Evolutionary conservation across 1,284 basidiomycete genomes (phyloP).

Genomic region (Tilletiaria anomala): DNA sequence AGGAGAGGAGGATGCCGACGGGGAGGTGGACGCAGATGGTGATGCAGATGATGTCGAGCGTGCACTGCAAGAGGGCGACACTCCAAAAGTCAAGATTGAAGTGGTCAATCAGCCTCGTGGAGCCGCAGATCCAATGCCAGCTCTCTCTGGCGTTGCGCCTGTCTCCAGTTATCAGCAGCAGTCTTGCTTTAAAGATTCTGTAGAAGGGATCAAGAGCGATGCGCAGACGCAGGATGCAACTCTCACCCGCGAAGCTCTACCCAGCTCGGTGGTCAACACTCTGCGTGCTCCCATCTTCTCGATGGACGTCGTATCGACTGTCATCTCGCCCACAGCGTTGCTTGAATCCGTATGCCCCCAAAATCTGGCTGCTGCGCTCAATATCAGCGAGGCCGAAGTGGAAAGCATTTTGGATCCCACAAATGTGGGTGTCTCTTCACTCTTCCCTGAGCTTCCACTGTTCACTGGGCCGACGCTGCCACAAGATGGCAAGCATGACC

Average conservation of each 20-base stretch:
- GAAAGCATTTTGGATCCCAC: conserved; percentile 16
- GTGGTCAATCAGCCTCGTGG: conserved; percentile 14
- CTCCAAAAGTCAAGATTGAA: too few species aligned
- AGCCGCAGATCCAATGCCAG: conserved; percentile 13
- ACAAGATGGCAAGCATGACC: conserved; percentile 39
- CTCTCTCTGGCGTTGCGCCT: conserved; percentile 6
- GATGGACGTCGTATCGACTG: conserved; percentile 20
- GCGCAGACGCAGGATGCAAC: conserved; percentile 18
- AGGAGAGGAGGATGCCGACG: conserved; percentile 7
- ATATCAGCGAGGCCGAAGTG: conserved; percentile 15
- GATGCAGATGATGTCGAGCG: conserved; percentile 14
- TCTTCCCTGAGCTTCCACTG: conserved; percentile 45
- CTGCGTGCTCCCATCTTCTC: conserved; percentile 34
- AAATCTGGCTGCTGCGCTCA: conserved; percentile 20
- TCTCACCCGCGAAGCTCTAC: conserved; percentile 18
- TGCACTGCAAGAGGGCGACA: conserved; percentile 11
- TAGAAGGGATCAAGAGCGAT: too few species aligned
- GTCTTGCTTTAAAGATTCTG: too few species aligned
- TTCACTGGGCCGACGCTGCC: conserved; percentile 39
- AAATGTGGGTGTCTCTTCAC: conserved; percentile 19
- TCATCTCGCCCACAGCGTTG: conserved; percentile 23
- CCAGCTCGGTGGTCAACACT: conserved; percentile 21
- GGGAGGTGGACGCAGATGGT: conserved; percentile 15
- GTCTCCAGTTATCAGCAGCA: conserved; percentile 15
- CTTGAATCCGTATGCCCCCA: conserved; percentile 22